Conservation (phyloP, 768 basidiomycete species). For the Neoboletus magnificus region DNA sequence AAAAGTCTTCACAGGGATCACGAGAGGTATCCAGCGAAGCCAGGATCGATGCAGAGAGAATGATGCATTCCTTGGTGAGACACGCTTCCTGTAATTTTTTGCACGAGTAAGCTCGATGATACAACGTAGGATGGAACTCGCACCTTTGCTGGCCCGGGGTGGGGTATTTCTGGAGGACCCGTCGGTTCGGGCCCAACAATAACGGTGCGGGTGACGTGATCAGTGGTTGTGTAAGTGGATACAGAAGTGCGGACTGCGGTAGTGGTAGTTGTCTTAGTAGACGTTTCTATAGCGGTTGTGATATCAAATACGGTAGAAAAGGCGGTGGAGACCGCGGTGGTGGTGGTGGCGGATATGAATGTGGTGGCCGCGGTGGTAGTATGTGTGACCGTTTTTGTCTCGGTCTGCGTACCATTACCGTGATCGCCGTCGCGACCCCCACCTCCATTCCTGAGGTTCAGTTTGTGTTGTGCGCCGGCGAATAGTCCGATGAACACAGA, state of each 20-base stretch:
- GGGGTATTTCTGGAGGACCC: conserved; percentile 49
- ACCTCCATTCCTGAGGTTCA: conserved; percentile 48
- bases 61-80: conserved; percentile 74
- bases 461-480: conserved; percentile 80
- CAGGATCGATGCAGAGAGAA: conserved; percentile 78
- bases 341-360: conserved; percentile 29
- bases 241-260: conserved; percentile 37
- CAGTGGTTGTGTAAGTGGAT: conserved; percentile 38
- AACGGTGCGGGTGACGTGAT: conserved; percentile 38
- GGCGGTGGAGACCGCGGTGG: conserved; percentile 34
- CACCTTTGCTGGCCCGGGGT: conserved; percentile 57
- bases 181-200: conserved; percentile 40
- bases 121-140: background rate
- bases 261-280: conserved; percentile 38
- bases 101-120: conserved; percentile 1
- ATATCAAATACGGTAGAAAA: conserved; percentile 33
- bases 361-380: conserved; percentile 32
- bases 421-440: conserved; percentile 23
- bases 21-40: conserved; percentile 73
- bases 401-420: conserved; percentile 35
- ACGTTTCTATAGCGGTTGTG: conserved; percentile 39
- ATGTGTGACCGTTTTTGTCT: conserved; percentile 32
- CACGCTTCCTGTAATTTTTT: conserved; percentile 54
- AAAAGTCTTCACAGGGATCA: conserved; percentile 96
- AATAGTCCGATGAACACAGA: conserved; percentile 93